Base-by-base conservation (phyloP, 331 rosid genomes). In the Arachis monticola region DNA sequence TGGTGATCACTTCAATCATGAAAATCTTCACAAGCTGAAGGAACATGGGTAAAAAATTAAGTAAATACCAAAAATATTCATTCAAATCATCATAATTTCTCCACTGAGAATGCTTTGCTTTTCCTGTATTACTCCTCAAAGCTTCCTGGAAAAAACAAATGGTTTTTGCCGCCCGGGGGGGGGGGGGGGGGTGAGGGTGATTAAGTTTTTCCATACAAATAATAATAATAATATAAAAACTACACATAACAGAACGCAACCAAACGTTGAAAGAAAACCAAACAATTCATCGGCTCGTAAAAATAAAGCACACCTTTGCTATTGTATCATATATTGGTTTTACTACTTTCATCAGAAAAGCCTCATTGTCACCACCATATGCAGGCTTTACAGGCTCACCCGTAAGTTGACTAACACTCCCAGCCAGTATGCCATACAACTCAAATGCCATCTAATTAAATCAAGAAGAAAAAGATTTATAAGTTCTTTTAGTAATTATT, bases 361-460 rank as follows among this genome's bases (percentile, higher is more conserved):
- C 92, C 83, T 92, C 97, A 1, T 84, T 77, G 44, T 84, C 95
- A 64, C 97, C 99, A 60, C 96, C 97, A 69, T 90, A 92, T 69
- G 96, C 97, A 64, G 99, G 99, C 86, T 83, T 92, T 80, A 92
- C 68, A 73, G 87, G 95, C 86, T 94, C 99, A 12, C 99, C 99
- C 0, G 99, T 94, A 88, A 65, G 64, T 72, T 95, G 80, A 85
- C 99, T 92, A 76, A 94, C 93, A 87, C 73, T 88, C 58, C 93
- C 93, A 60, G 96, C 88, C 81, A 94, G 77, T 95, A 94, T 87
- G 69, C 99, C 99, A 77, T 92, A 90, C 86, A 94, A 78, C 86
- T 94, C 99, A 87, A 87, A 90, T 73, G 99, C 99, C 99, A 94
- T 94, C 99, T 94, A 67, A 10, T 70, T 56, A 62, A 46, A 51